A percentile compares a stretch with the other conserved stretches of the same genome.
These are phyloP conservation scores for Rhodamnia rubescens DNA, from an alignment of 345 rosid species.

Conservation along the genomic window DNA sequence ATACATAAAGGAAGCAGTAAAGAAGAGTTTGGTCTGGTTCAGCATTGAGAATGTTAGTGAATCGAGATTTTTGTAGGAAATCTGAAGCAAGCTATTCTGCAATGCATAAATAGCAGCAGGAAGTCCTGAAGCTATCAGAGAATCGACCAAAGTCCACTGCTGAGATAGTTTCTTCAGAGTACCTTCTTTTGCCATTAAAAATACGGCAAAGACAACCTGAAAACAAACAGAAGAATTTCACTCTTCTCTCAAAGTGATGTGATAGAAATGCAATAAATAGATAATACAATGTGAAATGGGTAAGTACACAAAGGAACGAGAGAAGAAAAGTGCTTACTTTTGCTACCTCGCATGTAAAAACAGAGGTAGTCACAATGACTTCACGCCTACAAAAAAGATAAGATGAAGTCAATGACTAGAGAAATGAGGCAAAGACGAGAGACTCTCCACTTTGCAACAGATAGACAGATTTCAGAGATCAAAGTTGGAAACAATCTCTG, in stretches of 20 bases:
- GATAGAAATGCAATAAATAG: background rate
- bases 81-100: slow-evolving; percentile 98
- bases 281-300: background rate
- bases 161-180: slow-evolving; percentile 44
- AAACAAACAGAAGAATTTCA: slow-evolving; percentile 2
- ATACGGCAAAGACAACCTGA: slow-evolving; percentile 66
- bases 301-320: background rate
- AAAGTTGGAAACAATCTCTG: background rate
- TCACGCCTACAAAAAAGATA: slow-evolving; percentile 40
- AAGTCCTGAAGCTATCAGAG: slow-evolving; percentile 93
- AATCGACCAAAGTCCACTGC: slow-evolving; percentile 81
- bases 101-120: slow-evolving; percentile 95
- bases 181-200: slow-evolving; percentile 84
- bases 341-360: slow-evolving; percentile 75
- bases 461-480: background rate
- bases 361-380: slow-evolving; percentile 88
- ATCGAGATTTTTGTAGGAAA: slow-evolving; percentile 91
- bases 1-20: slow-evolving; percentile 82
- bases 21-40: slow-evolving; percentile 93
- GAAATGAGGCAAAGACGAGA: background rate
- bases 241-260: background rate
- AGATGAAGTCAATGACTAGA: background rate
- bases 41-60: slow-evolving; percentile 88
- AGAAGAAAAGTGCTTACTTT: slow-evolving; percentile 37
- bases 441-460: background rate